These are phyloP conservation scores for Phytophthora pistaciae DNA, from an alignment of 352 stramenopile genomes.

Conservation along the genomic window DNA sequence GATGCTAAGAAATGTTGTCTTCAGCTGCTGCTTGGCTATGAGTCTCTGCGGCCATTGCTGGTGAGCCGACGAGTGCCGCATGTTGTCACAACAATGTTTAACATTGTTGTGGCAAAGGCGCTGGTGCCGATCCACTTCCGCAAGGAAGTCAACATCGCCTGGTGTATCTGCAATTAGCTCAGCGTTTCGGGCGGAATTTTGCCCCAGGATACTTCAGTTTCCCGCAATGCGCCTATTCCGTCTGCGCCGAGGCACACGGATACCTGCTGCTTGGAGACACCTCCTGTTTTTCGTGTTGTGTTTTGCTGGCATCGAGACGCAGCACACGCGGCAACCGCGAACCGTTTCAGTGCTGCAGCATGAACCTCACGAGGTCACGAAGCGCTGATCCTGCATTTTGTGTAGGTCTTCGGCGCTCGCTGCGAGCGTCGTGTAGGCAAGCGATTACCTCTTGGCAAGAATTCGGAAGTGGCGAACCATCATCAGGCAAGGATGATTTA, in stretches of 20 bases:
- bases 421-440: not conserved
- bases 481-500: not conserved
- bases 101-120: too few relatives aligned
- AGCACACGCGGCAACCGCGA: not conserved
- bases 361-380: not conserved
- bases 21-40: too few relatives aligned
- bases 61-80: too few relatives aligned
- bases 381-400: not conserved
- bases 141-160: too few relatives aligned
- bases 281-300: not conserved
- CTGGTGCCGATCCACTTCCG: too few relatives aligned
- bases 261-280: not conserved
- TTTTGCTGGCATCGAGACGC: not conserved
- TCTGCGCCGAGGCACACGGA: not conserved
- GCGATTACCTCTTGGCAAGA: not conserved
- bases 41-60: too few relatives aligned
- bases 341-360: not conserved
- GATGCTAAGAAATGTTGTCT: too few relatives aligned
- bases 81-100: too few relatives aligned
- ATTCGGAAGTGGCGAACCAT: not conserved
- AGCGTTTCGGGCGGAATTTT: constrained; percentile 29
- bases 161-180: not conserved
- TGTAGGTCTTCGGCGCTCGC: too few relatives aligned
- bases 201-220: constrained; percentile 19
- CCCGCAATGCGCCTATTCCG: not conserved